A percentile compares a stretch with the other conserved stretches of the same genome.
These are phyloP conservation scores for Candida glaebosa DNA, from an alignment of 805 yeast genomes.

Conservation along the genomic window DNA sequence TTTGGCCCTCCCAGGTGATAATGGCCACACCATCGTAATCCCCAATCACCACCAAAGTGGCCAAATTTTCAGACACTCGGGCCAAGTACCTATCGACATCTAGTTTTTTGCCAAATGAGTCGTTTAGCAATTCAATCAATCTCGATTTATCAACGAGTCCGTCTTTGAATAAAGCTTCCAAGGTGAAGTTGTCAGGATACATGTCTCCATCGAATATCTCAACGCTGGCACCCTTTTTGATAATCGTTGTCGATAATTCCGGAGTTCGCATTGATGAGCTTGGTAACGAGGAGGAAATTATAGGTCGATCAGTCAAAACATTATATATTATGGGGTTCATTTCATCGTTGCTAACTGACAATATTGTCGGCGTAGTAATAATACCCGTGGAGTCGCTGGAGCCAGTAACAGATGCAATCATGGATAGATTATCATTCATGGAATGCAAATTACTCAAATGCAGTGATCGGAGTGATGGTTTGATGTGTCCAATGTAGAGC, in stretches of 20 bases:
- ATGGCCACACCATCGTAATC: slow-evolving; percentile 96
- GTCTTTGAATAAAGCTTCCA: slow-evolving; percentile 33
- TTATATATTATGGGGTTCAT: slow-evolving; percentile 88
- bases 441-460: slow-evolving; percentile 68
- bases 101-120: slow-evolving; percentile 72
- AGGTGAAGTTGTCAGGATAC: slow-evolving; percentile 27
- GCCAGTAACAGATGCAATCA: slow-evolving; percentile 41
- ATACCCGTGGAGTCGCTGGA: slow-evolving; percentile 65
- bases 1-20: slow-evolving; percentile 70
- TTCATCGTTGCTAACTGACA: slow-evolving; percentile 49
- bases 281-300: slow-evolving; percentile 88
- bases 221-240: slow-evolving; percentile 72
- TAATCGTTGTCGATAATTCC: slow-evolving; percentile 67
- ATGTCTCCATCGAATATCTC: slow-evolving; percentile 32
- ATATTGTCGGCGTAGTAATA: slow-evolving; percentile 79
- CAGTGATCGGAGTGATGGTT: slow-evolving; percentile 40
- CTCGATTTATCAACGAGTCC: slow-evolving; percentile 51
- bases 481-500: slow-evolving; percentile 53
- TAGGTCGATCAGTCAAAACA: slow-evolving; percentile 85
- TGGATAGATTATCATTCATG: slow-evolving; percentile 54
- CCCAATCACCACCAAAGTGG: slow-evolving; percentile 82
- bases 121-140: slow-evolving; percentile 62
- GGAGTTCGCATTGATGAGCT: slow-evolving; percentile 53
- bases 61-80: slow-evolving; percentile 63
- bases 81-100: slow-evolving; percentile 62